Conservation (phyloP, 257 asterid genomes). For the Capsicum pubescens region DNA sequence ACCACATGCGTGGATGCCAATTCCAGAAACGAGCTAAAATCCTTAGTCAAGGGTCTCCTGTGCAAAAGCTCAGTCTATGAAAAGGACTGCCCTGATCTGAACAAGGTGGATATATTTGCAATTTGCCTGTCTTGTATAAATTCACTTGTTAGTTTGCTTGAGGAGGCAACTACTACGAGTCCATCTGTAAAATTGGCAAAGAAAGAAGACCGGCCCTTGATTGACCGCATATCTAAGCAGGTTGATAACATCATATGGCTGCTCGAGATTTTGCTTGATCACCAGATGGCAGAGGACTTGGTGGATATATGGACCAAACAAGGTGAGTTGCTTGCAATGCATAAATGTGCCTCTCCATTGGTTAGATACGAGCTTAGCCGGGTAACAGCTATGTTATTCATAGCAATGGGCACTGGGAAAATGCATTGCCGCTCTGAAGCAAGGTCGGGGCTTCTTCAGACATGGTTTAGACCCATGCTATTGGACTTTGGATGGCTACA, state of each 20-base stretch:
- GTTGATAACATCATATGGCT: slow-evolving; percentile 87
- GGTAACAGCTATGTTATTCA: slow-evolving; percentile 73
- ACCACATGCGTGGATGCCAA: slow-evolving; percentile 59
- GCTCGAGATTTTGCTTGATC: slow-evolving; percentile 80
- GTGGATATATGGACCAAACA: slow-evolving; percentile 77
- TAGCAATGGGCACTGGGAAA: slow-evolving; percentile 80
- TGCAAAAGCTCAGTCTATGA: slow-evolving; percentile 71
- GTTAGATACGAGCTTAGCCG: slow-evolving; percentile 87
- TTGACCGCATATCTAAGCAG: slow-evolving; percentile 75
- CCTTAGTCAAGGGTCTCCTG: slow-evolving; percentile 77
- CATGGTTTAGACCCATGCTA: slow-evolving; percentile 87
- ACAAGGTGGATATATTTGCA: slow-evolving; percentile 61
- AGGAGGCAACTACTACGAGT: slow-evolving; percentile 58
- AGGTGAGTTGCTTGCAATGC: slow-evolving; percentile 57
- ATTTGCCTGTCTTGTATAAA: slow-evolving; percentile 62
- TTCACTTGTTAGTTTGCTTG: slow-evolving; percentile 64
- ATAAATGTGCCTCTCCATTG: slow-evolving; percentile 68
- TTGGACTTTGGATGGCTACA: slow-evolving; percentile 91
- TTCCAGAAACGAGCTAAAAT: slow-evolving; percentile 79
- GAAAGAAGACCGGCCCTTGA: slow-evolving; percentile 57
- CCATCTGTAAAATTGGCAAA: slow-evolving; percentile 37
- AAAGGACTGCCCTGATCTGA: slow-evolving; percentile 59
- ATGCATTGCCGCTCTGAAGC: slow-evolving; percentile 77
- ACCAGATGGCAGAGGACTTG: slow-evolving; percentile 79
- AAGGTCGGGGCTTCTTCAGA: slow-evolving; percentile 58